Conservation (phyloP, 768 basidiomycete species). For the Trametopsis cervina region DNA sequence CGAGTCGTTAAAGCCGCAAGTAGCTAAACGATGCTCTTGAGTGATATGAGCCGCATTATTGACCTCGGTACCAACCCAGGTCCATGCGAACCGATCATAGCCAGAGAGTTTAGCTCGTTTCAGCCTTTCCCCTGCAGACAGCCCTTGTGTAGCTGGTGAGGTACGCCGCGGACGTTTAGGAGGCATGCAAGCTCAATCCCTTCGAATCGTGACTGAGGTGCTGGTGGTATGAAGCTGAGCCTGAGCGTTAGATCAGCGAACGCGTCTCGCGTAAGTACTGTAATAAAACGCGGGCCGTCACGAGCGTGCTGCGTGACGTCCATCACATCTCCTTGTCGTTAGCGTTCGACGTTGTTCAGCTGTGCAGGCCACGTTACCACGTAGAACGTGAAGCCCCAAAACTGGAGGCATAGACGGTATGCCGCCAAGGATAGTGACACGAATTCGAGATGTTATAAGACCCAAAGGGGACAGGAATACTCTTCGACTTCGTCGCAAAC, state of each 20-base stretch:
- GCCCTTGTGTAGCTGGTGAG: slow-evolving; percentile 29
- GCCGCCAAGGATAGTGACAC: slow-evolving; percentile 2
- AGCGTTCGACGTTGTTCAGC: no score
- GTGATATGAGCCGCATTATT: slow-evolving; percentile 52
- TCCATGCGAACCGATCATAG: slow-evolving; percentile 52
- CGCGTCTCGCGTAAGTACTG: not conserved
- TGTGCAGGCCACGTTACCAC: no score
- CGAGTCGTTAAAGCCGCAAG: slow-evolving; percentile 57
- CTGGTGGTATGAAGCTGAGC: not conserved
- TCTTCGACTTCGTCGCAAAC: slow-evolving; percentile 5
- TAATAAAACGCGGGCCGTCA: not conserved
- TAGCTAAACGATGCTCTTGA: slow-evolving; percentile 52
- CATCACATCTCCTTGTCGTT: not conserved
- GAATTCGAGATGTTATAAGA: slow-evolving; percentile 1
- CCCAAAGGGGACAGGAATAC: slow-evolving; percentile 9
- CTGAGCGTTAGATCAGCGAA: not conserved
- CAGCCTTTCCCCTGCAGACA: slow-evolving; percentile 55
- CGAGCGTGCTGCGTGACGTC: not conserved
- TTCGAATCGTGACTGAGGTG: not conserved
- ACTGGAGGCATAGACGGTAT: not conserved
- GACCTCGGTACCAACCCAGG: slow-evolving; percentile 73
- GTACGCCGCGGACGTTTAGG: slow-evolving; percentile 21
- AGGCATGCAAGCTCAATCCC: slow-evolving; percentile 15
- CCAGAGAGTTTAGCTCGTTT: slow-evolving; percentile 48
- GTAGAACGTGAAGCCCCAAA: no score